A percentile compares a stretch with the other conserved stretches of the same genome.
These are phyloP conservation scores for Leucaena leucocephala DNA, from an alignment of 306 rosid genomes.

Conservation along the genomic window DNA sequence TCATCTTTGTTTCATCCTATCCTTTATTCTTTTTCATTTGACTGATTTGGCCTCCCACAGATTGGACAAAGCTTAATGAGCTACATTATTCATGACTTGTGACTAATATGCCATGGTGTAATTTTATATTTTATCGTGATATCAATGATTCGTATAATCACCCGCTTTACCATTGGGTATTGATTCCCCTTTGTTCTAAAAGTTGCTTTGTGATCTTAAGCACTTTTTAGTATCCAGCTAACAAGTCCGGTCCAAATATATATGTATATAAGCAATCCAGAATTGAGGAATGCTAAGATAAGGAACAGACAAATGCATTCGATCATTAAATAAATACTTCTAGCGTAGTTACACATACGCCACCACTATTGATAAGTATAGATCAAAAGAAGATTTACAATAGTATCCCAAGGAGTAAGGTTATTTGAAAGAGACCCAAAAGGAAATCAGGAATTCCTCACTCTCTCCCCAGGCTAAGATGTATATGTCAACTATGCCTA, in stretches of 20 bases:
- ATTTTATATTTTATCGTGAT: not conserved
- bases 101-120: not conserved
- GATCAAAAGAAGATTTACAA: not conserved
- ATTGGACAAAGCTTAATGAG: not conserved
- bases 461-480: not conserved
- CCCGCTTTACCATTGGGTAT: slow-evolving; percentile 7
- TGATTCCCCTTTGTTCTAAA: not conserved
- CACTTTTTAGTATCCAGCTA: not conserved
- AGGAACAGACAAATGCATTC: not conserved
- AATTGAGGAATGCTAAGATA: not conserved
- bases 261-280: not conserved
- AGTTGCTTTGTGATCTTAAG: slow-evolving; percentile 22
- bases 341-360: not conserved
- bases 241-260: not conserved
- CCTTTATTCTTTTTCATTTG: not conserved
- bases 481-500: not conserved
- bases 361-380: not conserved
- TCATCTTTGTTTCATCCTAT: not conserved
- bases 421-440: not conserved
- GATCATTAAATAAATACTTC: not conserved
- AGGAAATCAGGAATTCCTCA: not conserved
- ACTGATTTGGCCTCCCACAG: not conserved
- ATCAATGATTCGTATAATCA: not conserved
- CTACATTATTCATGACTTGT: not conserved
- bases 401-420: not conserved